Conservation (phyloP, 441 rosid species). For the Aleurites moluccanus region DNA sequence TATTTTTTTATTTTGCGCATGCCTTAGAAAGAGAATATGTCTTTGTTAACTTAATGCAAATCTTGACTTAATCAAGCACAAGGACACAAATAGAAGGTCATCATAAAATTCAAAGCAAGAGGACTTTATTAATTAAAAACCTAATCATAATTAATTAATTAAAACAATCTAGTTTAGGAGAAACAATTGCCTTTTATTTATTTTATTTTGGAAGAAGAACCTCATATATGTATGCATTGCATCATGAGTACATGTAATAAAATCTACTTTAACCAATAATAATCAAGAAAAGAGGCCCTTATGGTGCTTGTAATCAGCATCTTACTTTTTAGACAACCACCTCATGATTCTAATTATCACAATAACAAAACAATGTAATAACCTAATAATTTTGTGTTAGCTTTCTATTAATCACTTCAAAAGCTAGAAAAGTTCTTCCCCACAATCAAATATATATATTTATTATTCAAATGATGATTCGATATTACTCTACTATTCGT, state of each 20-base stretch:
- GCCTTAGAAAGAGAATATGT: neutral
- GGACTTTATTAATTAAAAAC: slow-evolving; percentile 17
- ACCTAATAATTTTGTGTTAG: neutral
- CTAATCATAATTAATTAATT: neutral
- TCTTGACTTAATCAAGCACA: slow-evolving; percentile 27
- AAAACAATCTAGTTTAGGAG: neutral
- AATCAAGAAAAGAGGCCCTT: slow-evolving; percentile 1
- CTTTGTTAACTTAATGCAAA: slow-evolving; percentile 3
- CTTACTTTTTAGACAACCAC: slow-evolving; percentile 18
- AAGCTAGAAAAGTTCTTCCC: slow-evolving; percentile 11
- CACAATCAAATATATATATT: slow-evolving; percentile 17
- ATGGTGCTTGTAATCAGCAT: slow-evolving; percentile 24
- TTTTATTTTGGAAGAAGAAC: neutral
- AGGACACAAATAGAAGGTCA: neutral
- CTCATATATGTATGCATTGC: slow-evolving; percentile 18
- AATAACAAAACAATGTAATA: slow-evolving; percentile 1
- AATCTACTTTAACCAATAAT: slow-evolving; percentile 1
- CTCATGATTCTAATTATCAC: slow-evolving; percentile 30
- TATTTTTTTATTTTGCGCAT: too few species aligned
- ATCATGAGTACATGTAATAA: slow-evolving; percentile 22
- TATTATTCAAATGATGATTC: slow-evolving; percentile 7
- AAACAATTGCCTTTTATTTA: neutral
- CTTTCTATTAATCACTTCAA: neutral
- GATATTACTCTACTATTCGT: neutral
- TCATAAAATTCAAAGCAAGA: slow-evolving; percentile 28